These are phyloP conservation scores for Paecilomyces variotii DNA, from an alignment of 2,329 filamentous ascomycete species.

Conservation along the genomic window DNA sequence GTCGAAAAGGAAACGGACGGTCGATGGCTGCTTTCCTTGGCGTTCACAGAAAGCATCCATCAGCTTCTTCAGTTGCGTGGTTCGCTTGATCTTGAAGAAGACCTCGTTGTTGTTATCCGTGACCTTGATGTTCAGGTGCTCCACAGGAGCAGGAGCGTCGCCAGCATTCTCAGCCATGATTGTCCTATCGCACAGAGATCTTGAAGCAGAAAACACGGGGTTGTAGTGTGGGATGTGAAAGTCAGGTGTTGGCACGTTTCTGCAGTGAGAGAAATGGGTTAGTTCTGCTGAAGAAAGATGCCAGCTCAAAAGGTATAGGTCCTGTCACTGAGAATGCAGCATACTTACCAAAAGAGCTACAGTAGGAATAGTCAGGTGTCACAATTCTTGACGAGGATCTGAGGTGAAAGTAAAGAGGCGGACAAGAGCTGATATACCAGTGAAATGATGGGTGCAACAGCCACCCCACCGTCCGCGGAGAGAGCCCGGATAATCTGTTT, in stretches of 20 bases:
- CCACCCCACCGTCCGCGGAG: constrained; percentile 22
- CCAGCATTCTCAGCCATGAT: constrained; percentile 36
- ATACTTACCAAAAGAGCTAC: background rate
- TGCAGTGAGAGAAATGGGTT: background rate
- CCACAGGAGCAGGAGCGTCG: constrained; percentile 41
- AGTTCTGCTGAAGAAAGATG: background rate
- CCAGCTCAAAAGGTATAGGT: background rate
- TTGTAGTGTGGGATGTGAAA: too few relatives aligned
- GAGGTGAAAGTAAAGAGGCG: constrained; percentile 6
- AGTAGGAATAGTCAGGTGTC: background rate
- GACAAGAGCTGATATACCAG: constrained; percentile 10
- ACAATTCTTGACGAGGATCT: background rate
- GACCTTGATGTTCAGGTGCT: constrained; percentile 98
- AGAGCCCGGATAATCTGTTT: constrained; percentile 29
- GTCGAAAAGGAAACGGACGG: constrained; percentile 92
- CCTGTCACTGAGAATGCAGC: background rate
- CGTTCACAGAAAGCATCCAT: constrained; percentile 98
- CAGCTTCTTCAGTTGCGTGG: constrained; percentile 90
- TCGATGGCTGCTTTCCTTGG: constrained; percentile 76
- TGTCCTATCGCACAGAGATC: constrained; percentile 22
- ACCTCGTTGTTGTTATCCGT: constrained; percentile 99
- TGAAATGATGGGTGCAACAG: constrained; percentile 3
- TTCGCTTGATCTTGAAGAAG: constrained; percentile 99
- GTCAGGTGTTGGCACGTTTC: background rate
- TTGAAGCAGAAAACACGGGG: background rate